Evolutionary conservation across 1,284 basidiomycete genomes (phyloP).

Genomic region (Peniophora sp.): DNA sequence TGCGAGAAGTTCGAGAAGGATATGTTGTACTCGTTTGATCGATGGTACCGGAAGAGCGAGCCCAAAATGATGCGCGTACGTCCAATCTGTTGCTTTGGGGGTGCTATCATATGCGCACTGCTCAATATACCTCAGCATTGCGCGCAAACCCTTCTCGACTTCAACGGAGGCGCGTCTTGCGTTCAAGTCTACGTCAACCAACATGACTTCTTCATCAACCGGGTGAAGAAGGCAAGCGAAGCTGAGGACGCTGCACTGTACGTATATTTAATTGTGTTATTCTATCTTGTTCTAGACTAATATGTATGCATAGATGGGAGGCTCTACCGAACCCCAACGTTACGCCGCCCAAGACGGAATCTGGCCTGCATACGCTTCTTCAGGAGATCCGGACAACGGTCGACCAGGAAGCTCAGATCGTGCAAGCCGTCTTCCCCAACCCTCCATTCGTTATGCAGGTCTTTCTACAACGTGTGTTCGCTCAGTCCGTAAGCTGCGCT

Average conservation of each 20-base stretch:
- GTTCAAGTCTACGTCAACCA: constrained; percentile 99
- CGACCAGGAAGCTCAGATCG: constrained; percentile 94
- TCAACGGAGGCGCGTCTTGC: constrained; percentile 95
- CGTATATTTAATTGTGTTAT: constrained; percentile 18
- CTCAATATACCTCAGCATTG: too few relatives aligned
- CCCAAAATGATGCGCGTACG: constrained; percentile 97
- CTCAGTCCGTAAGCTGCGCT: constrained; percentile 73
- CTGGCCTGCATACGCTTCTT: constrained; percentile 77
- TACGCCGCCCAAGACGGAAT: constrained; percentile 73
- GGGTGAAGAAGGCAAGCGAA: constrained; percentile 55
- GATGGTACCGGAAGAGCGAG: constrained; percentile 92
- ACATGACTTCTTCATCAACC: constrained; percentile 98
- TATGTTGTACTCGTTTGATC: constrained; percentile 93
- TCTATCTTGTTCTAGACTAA: constrained; percentile 8
- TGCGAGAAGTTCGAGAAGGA: constrained; percentile 99
- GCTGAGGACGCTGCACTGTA: constrained; percentile 58
- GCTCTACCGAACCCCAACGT: constrained; percentile 74
- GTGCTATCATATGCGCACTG: too few relatives aligned
- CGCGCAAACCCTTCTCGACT: constrained; percentile 93
- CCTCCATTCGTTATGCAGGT: constrained; percentile 98
- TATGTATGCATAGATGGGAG: constrained; percentile 63
- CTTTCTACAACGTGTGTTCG: constrained; percentile 95
- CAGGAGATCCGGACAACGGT: constrained; percentile 87
- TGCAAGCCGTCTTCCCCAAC: constrained; percentile 97
- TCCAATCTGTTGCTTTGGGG: neutral